Conservation (phyloP, 2,329 filamentous ascomycete species). For the Metarhizium brunneum region DNA sequence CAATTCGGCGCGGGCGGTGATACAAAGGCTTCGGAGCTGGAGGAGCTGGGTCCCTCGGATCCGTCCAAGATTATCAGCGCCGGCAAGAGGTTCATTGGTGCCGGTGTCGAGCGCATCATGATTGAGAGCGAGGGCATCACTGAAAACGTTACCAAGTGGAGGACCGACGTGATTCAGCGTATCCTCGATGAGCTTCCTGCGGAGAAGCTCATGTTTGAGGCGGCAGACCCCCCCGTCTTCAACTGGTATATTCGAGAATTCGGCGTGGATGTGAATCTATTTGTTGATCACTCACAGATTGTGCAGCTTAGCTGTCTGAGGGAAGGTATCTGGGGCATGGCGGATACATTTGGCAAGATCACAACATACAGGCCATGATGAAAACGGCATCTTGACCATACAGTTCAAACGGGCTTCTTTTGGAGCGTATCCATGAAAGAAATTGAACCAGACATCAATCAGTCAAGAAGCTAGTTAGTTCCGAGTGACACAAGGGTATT, state of each 20-base stretch:
- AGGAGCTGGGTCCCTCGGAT: neutral
- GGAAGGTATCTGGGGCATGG: constrained; percentile 45
- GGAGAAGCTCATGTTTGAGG: constrained; percentile 50
- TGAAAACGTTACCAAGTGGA: constrained; percentile 44
- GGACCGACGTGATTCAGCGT: constrained; percentile 43
- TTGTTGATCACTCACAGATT: constrained; percentile 49
- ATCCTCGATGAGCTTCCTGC: constrained; percentile 40
- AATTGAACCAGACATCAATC: too few species aligned
- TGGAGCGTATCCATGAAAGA: too few species aligned
- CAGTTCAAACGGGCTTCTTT: too few species aligned
- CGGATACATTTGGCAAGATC: constrained; percentile 38
- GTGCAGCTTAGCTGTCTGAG: constrained; percentile 43
- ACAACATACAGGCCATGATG: neutral
- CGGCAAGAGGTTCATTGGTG: constrained; percentile 38
- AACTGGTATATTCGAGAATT: constrained; percentile 50
- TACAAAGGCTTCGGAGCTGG: constrained; percentile 33
- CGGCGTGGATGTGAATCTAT: constrained; percentile 46
- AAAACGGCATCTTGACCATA: neutral
- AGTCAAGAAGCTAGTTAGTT: too few species aligned
- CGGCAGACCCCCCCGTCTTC: constrained; percentile 44
- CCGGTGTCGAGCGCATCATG: constrained; percentile 46
- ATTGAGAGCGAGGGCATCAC: constrained; percentile 52
- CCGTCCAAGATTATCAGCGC: constrained; percentile 27
- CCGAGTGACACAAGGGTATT: too few species aligned
- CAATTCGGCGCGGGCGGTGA: constrained; percentile 49